Conservation (phyloP, 2,329 filamentous ascomycete genomes). For the Sporothrix schenckii region DNA sequence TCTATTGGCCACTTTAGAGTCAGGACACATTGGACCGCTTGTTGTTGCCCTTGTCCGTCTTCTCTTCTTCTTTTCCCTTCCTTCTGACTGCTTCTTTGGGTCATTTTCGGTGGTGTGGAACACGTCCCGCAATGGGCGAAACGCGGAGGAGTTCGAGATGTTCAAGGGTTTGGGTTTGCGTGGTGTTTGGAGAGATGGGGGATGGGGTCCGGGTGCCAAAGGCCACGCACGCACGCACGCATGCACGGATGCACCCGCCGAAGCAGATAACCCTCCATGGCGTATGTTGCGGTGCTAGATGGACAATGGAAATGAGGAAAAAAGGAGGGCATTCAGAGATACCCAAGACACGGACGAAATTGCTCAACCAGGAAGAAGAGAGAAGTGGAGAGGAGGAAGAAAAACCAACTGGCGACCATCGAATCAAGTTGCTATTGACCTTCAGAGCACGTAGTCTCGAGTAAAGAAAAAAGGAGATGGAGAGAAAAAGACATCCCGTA, state of each 20-base stretch:
- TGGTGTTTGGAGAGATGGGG: constrained; percentile 28
- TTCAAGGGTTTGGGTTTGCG: constrained; percentile 29
- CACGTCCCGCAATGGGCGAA: constrained; percentile 35
- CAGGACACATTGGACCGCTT: not conserved
- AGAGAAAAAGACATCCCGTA: not conserved
- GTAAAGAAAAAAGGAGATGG: not conserved
- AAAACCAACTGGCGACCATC: not conserved
- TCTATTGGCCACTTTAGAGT: constrained; percentile 1
- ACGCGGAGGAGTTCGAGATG: constrained; percentile 36
- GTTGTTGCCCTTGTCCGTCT: not conserved
- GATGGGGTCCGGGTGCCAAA: constrained; percentile 22
- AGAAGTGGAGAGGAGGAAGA: not conserved
- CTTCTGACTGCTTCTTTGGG: constrained; percentile 20
- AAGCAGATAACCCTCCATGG: constrained; percentile 1
- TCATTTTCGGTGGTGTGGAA: constrained; percentile 23
- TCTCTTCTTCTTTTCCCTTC: not conserved
- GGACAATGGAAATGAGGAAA: not conserved
- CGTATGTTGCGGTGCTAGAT: constrained; percentile 28
- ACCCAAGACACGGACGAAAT: constrained; percentile 6
- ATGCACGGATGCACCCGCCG: not conserved
- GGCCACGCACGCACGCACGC: constrained; percentile 31
- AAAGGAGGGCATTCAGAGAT: not conserved
- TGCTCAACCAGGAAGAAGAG: constrained; percentile 7
- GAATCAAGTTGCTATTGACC: not conserved
- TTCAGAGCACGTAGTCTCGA: not conserved